Base-by-base conservation (phyloP, 805 yeast species). In the Saturnispora zaruensis region DNA sequence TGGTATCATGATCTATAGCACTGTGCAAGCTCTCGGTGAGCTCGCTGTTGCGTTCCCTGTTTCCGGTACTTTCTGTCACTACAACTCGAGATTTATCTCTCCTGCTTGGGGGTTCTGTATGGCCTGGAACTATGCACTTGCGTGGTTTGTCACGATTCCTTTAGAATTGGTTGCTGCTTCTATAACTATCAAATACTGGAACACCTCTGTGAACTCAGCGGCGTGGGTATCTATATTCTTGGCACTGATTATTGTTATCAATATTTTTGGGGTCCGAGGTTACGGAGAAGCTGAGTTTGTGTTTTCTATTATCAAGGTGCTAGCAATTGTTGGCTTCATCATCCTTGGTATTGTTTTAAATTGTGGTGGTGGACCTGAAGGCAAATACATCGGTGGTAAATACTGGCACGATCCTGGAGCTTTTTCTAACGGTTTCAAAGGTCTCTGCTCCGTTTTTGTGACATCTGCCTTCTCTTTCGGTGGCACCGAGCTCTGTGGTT, bases 271-370 rank as follows among this genome's bases (percentile, higher is more conserved):
- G 53, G 79, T 79, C 21, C 69, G 68, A 55, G 84, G 84, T 46
- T 81, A 79, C 59, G 85, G 84, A 63, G 86, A 81, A 65, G 78
- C 79, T 18, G 86, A 81, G 59, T 78, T 75, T 56, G 59, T 76
- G 36, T 73, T 81, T 57, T 75, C 80, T 48, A 42, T 69, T 14
- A 67, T 75, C 52, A 81, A 81, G 61, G 74, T 78, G n/a, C 42
- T 68, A 13, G 79, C 82, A 63, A 72, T 81, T 47, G 50, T 72
- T 34, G 84, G 83, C 1, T 81, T 80, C 58, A 70, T 75, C 48
- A 70, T 81, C 51, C 64, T 79, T 49, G 73, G 77, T 47, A 68
- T 80, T 38, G 66, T 78, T 16, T 62, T 79, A 41, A 72, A 73
- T 44, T 65, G 76, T 55, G 85, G 85, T 60, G 86, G 85, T 59